Evolutionary conservation across 1,284 basidiomycete genomes (phyloP).

Genomic region (Lentinula novae-zelandiae): DNA sequence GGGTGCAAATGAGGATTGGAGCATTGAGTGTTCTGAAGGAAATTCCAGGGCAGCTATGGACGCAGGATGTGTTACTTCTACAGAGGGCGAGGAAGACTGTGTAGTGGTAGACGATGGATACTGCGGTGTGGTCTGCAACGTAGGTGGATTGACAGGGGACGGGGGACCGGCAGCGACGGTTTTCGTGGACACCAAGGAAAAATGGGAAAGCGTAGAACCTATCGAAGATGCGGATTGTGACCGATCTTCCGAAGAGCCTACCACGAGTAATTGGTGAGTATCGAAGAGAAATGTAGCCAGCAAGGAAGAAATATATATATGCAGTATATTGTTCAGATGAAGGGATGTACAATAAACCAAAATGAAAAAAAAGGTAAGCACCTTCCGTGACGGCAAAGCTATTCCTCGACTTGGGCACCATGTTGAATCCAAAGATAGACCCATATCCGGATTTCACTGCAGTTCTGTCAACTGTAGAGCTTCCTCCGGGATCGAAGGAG

Average conservation of each 20-base stretch:
- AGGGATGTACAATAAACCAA: neutral
- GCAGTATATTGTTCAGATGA: neutral
- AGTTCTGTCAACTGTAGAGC: neutral
- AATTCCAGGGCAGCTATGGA: neutral
- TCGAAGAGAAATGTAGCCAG: neutral
- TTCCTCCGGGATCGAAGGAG: conserved; percentile 1
- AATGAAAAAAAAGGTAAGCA: neutral
- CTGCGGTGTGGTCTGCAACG: neutral
- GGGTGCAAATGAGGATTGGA: neutral
- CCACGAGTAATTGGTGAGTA: neutral
- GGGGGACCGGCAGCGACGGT: neutral
- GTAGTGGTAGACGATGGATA: neutral
- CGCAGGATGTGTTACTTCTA: neutral
- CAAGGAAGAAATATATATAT: neutral
- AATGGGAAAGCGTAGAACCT: conserved; percentile 1
- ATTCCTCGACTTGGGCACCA: conserved; percentile 3
- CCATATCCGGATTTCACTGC: conserved; percentile 12
- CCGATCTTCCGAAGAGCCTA: conserved; percentile 1
- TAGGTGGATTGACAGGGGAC: neutral
- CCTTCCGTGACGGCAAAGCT: conserved; percentile 6
- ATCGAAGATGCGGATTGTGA: conserved; percentile 7
- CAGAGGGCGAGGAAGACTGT: neutral
- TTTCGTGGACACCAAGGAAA: conserved; percentile 2
- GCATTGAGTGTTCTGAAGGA: neutral
- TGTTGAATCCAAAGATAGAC: conserved; percentile 10